Conservation (phyloP, 2,329 filamentous ascomycete species). For the Trichoderma breve region DNA sequence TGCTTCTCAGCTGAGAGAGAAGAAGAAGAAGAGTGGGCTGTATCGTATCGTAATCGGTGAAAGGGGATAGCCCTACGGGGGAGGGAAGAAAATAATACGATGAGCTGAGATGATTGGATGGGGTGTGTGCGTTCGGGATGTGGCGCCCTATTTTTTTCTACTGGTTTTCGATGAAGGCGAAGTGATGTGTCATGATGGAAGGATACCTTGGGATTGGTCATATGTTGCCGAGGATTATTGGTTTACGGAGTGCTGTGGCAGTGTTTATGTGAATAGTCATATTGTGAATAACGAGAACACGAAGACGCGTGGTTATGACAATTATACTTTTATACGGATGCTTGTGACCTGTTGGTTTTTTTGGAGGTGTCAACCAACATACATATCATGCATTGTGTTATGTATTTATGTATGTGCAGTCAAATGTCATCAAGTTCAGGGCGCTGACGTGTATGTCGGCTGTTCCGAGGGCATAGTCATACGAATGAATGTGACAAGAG, state of each 20-base stretch:
- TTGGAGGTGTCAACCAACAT: not conserved
- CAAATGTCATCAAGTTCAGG: not conserved
- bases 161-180: not conserved
- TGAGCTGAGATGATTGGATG: not conserved
- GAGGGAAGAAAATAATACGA: not conserved
- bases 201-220: not conserved
- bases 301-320: not conserved
- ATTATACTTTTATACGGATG: slow-evolving; percentile 1
- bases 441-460: not conserved
- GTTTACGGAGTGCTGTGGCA: not conserved
- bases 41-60: not conserved
- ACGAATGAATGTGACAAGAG: not conserved
- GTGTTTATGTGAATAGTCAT: not conserved
- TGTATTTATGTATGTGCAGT: not conserved
- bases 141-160: not conserved
- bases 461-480: not conserved
- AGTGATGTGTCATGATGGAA: not conserved
- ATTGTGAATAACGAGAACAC: not conserved
- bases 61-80: not conserved
- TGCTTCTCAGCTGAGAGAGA: not conserved
- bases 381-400: not conserved
- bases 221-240: not conserved
- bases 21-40: not conserved
- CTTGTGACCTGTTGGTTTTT: slow-evolving; percentile 1
- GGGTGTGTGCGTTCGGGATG: no score